phyloP scores from a whole-genome alignment of 805 yeast genomes.

The Hanseniaspora thailandica region DNA sequence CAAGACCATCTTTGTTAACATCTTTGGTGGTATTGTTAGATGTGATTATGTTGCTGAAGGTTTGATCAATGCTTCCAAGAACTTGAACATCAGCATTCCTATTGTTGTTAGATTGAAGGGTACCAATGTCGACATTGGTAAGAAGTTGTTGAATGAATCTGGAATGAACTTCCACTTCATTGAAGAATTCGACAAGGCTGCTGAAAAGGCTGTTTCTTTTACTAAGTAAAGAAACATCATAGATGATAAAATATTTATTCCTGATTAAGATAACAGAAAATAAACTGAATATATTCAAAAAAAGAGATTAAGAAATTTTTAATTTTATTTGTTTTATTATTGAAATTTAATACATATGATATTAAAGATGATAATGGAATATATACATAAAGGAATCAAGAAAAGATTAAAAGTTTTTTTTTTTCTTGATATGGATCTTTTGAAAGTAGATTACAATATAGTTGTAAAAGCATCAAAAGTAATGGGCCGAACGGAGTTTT shows the following conservation, averaged over 20 bases:
- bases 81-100: conserved; percentile 81
- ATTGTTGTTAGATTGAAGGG: conserved; percentile 98
- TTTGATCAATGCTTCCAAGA: conserved; percentile 86
- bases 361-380: background rate
- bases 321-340: no score
- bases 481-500: background rate
- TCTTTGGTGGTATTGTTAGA: conserved; percentile 98
- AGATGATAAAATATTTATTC: no score
- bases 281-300: background rate
- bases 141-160: conserved; percentile 69
- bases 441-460: no score
- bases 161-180: conserved; percentile 87
- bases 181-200: conserved; percentile 93
- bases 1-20: conserved; percentile 92
- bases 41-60: conserved; percentile 98
- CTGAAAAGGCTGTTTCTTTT: conserved; percentile 81
- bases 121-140: conserved; percentile 85
- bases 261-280: no score
- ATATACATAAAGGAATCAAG: no score
- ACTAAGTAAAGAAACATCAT: conserved; percentile 32
- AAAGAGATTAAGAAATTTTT: background rate
- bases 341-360: background rate
- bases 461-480: background rate
- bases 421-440: no score
- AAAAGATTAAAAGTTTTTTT: no score